Evolutionary conservation across 2,329 filamentous ascomycete genomes (phyloP).

Genomic region (Pseudocercospora crystallina): DNA sequence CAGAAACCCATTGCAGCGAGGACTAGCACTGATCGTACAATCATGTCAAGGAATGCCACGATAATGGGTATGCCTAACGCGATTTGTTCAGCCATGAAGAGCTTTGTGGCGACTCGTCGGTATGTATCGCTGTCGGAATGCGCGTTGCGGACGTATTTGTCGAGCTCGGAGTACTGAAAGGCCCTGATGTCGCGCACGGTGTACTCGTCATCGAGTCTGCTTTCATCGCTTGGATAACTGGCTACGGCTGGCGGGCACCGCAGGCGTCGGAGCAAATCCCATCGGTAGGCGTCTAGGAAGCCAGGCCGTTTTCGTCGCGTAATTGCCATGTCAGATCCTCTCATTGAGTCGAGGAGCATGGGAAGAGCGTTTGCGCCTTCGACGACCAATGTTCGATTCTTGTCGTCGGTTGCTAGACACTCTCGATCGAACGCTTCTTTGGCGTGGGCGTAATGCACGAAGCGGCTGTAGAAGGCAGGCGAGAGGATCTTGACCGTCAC

Average conservation of each 20-base stretch:
- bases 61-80: slow-evolving; percentile 39
- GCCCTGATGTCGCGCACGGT: slow-evolving; percentile 37
- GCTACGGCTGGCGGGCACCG: slow-evolving; percentile 42
- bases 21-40: slow-evolving; percentile 27
- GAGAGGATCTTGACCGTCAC: slow-evolving; percentile 61
- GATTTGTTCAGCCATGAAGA: slow-evolving; percentile 45
- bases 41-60: slow-evolving; percentile 30
- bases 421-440: slow-evolving; percentile 63
- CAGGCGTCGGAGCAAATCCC: slow-evolving; percentile 38
- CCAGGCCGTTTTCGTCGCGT: background rate
- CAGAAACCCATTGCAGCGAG: slow-evolving; percentile 26
- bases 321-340: background rate
- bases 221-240: slow-evolving; percentile 35
- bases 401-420: slow-evolving; percentile 49
- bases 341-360: slow-evolving; percentile 40
- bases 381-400: slow-evolving; percentile 59
- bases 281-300: slow-evolving; percentile 34
- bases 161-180: slow-evolving; percentile 41
- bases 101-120: slow-evolving; percentile 38
- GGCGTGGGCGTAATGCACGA: slow-evolving; percentile 62
- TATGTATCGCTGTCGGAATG: slow-evolving; percentile 34
- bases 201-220: slow-evolving; percentile 11
- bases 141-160: slow-evolving; percentile 36
- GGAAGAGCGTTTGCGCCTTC: slow-evolving; percentile 56
- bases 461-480: slow-evolving; percentile 66